Evolutionary conservation across 2,329 filamentous ascomycete species (phyloP).

Genomic region (Penicillium brasilianum): DNA sequence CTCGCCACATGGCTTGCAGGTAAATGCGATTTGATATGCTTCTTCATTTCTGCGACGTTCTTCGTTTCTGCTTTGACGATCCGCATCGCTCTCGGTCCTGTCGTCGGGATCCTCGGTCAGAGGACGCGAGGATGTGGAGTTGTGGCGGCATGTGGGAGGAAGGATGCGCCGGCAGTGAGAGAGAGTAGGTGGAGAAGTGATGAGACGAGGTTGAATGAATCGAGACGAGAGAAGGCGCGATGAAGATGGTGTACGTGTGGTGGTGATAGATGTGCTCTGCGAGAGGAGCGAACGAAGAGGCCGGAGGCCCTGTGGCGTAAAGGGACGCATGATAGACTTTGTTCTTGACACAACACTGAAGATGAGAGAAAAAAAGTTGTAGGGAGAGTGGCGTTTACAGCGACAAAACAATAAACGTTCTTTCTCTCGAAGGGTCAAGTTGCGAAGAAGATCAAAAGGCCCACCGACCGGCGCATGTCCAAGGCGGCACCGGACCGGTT

Average conservation of each 20-base stretch:
- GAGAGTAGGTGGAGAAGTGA: conserved; percentile 8
- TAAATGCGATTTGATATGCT: conserved; percentile 87
- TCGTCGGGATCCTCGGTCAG: conserved; percentile 41
- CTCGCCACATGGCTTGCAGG: conserved; percentile 81
- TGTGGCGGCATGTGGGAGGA: conserved; percentile 31
- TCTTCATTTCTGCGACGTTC: conserved; percentile 57
- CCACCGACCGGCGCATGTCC: not conserved
- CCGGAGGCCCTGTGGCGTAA: conserved; percentile 32
- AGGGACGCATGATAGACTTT: conserved; percentile 25
- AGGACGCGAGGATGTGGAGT: conserved; percentile 39
- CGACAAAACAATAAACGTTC: not conserved
- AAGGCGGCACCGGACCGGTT: conserved; percentile 15
- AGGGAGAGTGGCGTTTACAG: not conserved
- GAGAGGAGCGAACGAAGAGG: conserved; percentile 21
- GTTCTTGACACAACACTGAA: not conserved
- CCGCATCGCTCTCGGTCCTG: conserved; percentile 35
- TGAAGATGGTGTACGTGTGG: conserved; percentile 22
- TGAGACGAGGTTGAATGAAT: conserved; percentile 13
- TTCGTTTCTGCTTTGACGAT: conserved; percentile 43
- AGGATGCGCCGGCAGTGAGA: conserved; percentile 12
- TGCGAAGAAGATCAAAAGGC: not conserved
- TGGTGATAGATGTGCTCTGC: conserved; percentile 23
- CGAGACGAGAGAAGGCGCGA: conserved; percentile 30
- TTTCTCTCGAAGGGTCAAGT: not conserved
- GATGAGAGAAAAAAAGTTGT: not conserved